These are phyloP conservation scores for Xylaria nigripes DNA, from an alignment of 495 filamentous ascomycete species.

Conservation along the genomic window DNA sequence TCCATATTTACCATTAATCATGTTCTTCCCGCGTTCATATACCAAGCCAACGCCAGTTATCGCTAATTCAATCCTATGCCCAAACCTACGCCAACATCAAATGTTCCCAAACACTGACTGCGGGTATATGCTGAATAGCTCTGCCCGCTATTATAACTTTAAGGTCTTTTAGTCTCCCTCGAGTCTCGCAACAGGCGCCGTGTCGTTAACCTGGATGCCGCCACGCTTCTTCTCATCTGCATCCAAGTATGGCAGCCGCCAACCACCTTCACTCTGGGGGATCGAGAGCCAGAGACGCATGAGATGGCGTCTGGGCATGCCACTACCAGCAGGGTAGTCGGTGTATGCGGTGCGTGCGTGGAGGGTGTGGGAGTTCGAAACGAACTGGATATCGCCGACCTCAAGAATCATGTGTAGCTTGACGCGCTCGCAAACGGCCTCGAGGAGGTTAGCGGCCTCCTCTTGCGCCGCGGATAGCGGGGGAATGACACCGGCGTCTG, in stretches of 20 bases:
- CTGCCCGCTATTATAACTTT: too few relatives aligned
- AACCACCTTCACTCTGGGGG: conserved; percentile 75
- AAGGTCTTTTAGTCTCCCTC: conserved; percentile 20
- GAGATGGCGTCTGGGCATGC: conserved; percentile 57
- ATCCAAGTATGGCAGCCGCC: conserved; percentile 77
- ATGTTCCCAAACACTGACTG: background rate
- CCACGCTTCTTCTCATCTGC: conserved; percentile 75
- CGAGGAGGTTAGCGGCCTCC: conserved; percentile 56
- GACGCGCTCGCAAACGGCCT: conserved; percentile 55
- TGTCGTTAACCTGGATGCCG: conserved; percentile 79
- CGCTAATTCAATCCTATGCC: too few relatives aligned
- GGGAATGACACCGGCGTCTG: conserved; percentile 56
- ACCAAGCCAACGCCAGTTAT: too few relatives aligned
- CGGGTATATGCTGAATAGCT: background rate
- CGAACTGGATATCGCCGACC: conserved; percentile 72
- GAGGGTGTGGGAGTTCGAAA: conserved; percentile 60
- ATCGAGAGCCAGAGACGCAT: conserved; percentile 79
- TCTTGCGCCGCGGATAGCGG: conserved; percentile 54
- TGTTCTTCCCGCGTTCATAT: too few relatives aligned
- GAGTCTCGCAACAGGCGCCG: conserved; percentile 42
- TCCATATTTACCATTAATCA: too few relatives aligned
- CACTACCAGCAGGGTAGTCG: conserved; percentile 51
- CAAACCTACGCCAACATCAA: background rate
- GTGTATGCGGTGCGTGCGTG: conserved; percentile 62
- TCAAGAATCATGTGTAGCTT: conserved; percentile 71